Percentiles rank a stretch among this genome's conserved stretches.
These are phyloP conservation scores for Ephemerocybe angulata DNA, from an alignment of 768 basidiomycete species.

Conservation along the genomic window DNA sequence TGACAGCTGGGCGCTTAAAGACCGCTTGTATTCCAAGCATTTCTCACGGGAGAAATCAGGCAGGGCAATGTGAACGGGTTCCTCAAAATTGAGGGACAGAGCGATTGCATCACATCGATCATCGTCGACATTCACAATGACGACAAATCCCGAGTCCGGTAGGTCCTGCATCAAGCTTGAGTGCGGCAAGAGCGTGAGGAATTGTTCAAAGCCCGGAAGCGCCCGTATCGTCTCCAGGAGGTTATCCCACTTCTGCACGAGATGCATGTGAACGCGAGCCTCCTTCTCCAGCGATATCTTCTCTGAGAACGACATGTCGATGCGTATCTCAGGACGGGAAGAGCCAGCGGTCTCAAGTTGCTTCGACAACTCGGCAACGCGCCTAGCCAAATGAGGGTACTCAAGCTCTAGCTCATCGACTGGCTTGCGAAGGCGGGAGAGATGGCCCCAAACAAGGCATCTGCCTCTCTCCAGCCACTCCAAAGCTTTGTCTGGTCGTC, in stretches of 20 bases:
- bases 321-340: neutral
- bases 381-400: conserved; percentile 18
- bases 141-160: conserved; percentile 11
- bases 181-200: conserved; percentile 13
- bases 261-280: neutral
- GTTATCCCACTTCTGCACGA: conserved; percentile 18
- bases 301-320: conserved; percentile 6
- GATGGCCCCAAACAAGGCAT: conserved; percentile 26
- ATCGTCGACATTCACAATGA: neutral
- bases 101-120: neutral
- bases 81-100: neutral
- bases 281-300: neutral
- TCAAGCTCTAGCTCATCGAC: conserved; percentile 13
- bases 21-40: no score
- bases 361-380: neutral
- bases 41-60: neutral
- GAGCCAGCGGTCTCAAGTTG: neutral
- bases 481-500: conserved; percentile 21
- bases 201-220: conserved; percentile 18
- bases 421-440: conserved; percentile 18
- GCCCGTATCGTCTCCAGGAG: conserved; percentile 11
- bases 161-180: conserved; percentile 3
- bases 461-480: conserved; percentile 33
- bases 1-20: neutral
- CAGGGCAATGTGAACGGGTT: neutral